Percentiles rank a stretch among this genome's conserved stretches.
Evolutionary conservation across 1,284 basidiomycete species (phyloP).

Genomic region (Irpex rosettiformis): DNA sequence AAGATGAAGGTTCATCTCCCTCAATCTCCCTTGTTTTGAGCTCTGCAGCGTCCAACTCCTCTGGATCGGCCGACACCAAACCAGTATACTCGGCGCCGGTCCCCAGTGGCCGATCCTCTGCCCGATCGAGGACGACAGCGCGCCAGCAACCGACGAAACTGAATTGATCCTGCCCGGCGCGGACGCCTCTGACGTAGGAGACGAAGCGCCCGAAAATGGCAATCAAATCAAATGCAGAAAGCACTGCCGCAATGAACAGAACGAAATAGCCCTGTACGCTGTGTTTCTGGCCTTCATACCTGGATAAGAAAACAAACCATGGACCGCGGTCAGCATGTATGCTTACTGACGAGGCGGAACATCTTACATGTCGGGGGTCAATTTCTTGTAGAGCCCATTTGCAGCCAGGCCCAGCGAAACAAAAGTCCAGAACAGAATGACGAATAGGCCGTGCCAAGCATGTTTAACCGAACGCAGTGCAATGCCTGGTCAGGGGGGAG

Average conservation of each 20-base stretch:
- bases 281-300: constrained; percentile 70
- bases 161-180: constrained; percentile 39
- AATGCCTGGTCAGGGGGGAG: constrained; percentile 48
- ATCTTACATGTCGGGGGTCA: constrained; percentile 76
- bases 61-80: constrained; percentile 50
- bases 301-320: constrained; percentile 24
- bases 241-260: constrained; percentile 46
- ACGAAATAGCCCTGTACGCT: constrained; percentile 59
- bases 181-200: constrained; percentile 37
- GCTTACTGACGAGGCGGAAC: background rate
- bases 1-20: constrained; percentile 16
- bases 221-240: constrained; percentile 58
- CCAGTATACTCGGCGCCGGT: constrained; percentile 43
- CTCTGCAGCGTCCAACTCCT: constrained; percentile 46
- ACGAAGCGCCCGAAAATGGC: constrained; percentile 46
- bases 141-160: constrained; percentile 51
- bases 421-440: constrained; percentile 56
- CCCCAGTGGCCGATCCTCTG: constrained; percentile 19
- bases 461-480: constrained; percentile 72
- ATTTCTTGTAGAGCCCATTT: constrained; percentile 64
- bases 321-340: background rate
- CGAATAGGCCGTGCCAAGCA: constrained; percentile 50
- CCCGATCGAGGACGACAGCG: constrained; percentile 50
- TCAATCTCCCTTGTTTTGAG: constrained; percentile 28
- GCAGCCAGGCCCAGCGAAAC: constrained; percentile 56